A percentile compares a stretch with the other conserved stretches of the same genome.
These are phyloP conservation scores for Spergularia bocconei DNA, from an alignment of 148 eudicot species.

Conservation along the genomic window DNA sequence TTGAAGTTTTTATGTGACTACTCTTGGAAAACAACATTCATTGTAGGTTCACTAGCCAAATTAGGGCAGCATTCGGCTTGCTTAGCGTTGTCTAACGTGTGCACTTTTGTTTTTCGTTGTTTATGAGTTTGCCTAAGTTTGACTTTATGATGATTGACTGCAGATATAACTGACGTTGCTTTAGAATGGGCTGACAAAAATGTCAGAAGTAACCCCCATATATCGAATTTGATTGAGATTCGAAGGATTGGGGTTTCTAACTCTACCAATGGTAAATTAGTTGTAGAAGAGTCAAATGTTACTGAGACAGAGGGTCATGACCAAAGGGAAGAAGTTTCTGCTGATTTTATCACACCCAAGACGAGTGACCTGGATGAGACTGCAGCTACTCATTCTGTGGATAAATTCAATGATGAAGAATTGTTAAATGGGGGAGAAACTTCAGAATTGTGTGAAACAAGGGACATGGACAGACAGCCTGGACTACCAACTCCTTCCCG, in stretches of 20 bases:
- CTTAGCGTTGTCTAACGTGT: neutral
- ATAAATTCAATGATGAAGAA: slow-evolving; percentile 17
- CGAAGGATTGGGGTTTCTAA: slow-evolving; percentile 46
- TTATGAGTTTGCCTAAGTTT: neutral
- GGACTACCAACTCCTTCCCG: slow-evolving; percentile 5
- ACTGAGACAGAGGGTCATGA: neutral
- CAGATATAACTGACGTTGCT: slow-evolving; percentile 87
- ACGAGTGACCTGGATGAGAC: slow-evolving; percentile 11
- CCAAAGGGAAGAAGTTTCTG: slow-evolving; percentile 12
- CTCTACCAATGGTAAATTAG: neutral
- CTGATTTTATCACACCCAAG: slow-evolving; percentile 11
- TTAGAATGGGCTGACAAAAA: slow-evolving; percentile 88
- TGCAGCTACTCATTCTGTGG: slow-evolving; percentile 11
- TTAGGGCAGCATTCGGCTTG: neutral
- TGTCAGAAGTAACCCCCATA: slow-evolving; percentile 69
- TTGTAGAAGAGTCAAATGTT: neutral
- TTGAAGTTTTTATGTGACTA: neutral
- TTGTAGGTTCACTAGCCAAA: no score
- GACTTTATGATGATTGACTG: slow-evolving; percentile 16
- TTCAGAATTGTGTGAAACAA: slow-evolving; percentile 13
- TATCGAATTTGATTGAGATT: slow-evolving; percentile 70
- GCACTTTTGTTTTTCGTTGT: neutral
- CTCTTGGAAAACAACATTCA: neutral
- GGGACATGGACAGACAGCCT: slow-evolving; percentile 19
- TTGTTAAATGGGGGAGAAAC: slow-evolving; percentile 13